These are phyloP conservation scores for Microcyclospora pomicola DNA, from an alignment of 2,329 filamentous ascomycete genomes.

Conservation along the genomic window DNA sequence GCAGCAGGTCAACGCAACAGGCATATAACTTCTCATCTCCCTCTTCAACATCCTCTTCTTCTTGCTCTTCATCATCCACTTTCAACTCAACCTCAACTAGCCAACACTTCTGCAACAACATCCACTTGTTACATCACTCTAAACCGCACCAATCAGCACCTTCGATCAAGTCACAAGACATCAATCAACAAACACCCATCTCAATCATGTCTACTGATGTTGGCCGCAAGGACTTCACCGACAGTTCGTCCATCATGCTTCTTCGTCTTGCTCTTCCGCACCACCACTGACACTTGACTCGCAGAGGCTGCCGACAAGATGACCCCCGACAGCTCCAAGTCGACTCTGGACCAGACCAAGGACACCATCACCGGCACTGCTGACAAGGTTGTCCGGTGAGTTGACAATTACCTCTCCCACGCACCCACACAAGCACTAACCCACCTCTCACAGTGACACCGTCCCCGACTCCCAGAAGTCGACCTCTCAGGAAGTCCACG, in stretches of 20 bases:
- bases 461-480: slow-evolving; percentile 44
- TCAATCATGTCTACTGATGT: slow-evolving; percentile 38
- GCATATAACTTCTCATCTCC: too few relatives aligned
- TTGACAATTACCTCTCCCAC: not conserved
- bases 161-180: slow-evolving; percentile 8
- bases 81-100: slow-evolving; percentile 4
- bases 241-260: slow-evolving; percentile 24
- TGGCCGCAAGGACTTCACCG: slow-evolving; percentile 47
- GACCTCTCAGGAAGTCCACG: slow-evolving; percentile 35
- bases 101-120: slow-evolving; percentile 2
- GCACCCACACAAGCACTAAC: slow-evolving; percentile 9
- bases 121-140: slow-evolving; percentile 7
- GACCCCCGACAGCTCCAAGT: slow-evolving; percentile 47
- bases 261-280: not conserved
- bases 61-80: slow-evolving; percentile 2
- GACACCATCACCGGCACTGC: slow-evolving; percentile 41
- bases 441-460: slow-evolving; percentile 23
- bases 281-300: slow-evolving; percentile 10
- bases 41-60: slow-evolving; percentile 2
- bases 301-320: slow-evolving; percentile 43
- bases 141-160: slow-evolving; percentile 8
- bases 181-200: slow-evolving; percentile 27
- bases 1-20: too few relatives aligned
- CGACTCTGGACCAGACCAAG: slow-evolving; percentile 44
- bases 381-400: slow-evolving; percentile 41